Percentiles rank a stretch among this genome's conserved stretches.
phyloP scores from a whole-genome alignment of 2,329 filamentous ascomycete genomes.

The Pezicula rhizophila region DNA sequence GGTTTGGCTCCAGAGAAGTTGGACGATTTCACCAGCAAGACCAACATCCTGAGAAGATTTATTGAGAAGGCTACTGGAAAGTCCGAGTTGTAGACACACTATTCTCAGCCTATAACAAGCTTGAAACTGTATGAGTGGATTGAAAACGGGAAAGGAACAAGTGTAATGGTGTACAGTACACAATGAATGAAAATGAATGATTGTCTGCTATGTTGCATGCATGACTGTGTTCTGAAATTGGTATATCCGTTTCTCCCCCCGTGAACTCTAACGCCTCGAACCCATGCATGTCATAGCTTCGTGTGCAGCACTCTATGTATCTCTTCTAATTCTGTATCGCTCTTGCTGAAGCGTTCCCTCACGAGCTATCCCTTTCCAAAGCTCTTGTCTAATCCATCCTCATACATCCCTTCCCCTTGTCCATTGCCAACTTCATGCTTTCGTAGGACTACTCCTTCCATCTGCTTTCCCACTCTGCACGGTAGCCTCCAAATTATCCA shows the following conservation, averaged over 20 bases:
- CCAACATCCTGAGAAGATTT: conserved; percentile 83
- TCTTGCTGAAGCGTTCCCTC: background rate
- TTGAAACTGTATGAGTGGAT: too few relatives aligned
- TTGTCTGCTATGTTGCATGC: background rate
- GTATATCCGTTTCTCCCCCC: background rate
- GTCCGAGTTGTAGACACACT: conserved; percentile 37
- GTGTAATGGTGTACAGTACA: too few relatives aligned
- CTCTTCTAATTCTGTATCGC: background rate
- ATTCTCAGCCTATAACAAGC: too few relatives aligned
- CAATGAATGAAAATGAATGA: too few relatives aligned
- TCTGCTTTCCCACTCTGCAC: conserved; percentile 18
- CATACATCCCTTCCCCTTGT: background rate
- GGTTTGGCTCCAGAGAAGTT: conserved; percentile 79
- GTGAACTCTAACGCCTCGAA: too few relatives aligned
- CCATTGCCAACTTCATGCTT: conserved; percentile 3
- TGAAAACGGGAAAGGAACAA: too few relatives aligned
- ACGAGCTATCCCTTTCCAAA: background rate
- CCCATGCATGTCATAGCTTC: background rate
- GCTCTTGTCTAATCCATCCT: background rate
- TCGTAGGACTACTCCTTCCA: conserved; percentile 19
- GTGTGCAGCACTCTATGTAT: background rate
- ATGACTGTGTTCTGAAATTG: background rate
- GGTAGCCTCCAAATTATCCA: conserved; percentile 64
- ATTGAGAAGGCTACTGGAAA: conserved; percentile 57
- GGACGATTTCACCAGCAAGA: conserved; percentile 80